These are phyloP conservation scores for Bryoerythrophyllum caledonicum DNA, from an alignment of 225 moss, liverwort and hornwort species.

Conservation along the genomic window DNA sequence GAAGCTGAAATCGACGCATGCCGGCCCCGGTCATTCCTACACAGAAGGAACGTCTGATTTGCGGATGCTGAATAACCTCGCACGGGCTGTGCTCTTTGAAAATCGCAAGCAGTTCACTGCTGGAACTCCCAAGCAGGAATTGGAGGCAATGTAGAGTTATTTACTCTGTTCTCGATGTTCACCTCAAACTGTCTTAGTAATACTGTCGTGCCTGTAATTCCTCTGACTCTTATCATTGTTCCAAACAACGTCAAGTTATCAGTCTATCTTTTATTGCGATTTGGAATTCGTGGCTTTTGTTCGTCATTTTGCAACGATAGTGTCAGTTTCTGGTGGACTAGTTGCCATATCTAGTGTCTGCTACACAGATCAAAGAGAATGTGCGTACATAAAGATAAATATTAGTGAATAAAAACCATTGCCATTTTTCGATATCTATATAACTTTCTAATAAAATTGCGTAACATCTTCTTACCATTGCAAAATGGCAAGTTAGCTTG, in stretches of 20 bases:
- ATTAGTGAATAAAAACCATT: not conserved
- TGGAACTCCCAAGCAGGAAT: conserved; percentile 60
- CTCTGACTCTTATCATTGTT: not conserved
- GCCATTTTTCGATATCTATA: not conserved
- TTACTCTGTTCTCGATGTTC: not conserved
- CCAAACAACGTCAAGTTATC: not conserved
- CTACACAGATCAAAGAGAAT: not conserved
- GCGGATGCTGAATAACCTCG: conserved; percentile 80
- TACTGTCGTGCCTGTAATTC: conserved; percentile 8
- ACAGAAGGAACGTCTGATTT: conserved; percentile 80
- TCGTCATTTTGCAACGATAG: not conserved
- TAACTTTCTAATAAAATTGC: too few species aligned
- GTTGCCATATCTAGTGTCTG: not conserved
- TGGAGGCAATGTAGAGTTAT: conserved; percentile 56
- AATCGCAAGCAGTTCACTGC: conserved; percentile 63
- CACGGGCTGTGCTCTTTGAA: conserved; percentile 68
- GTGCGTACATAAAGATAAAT: not conserved
- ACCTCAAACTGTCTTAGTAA: not conserved
- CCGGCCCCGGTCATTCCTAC: conserved; percentile 89
- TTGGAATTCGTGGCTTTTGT: conserved; percentile 13
- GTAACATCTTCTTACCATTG: too few species aligned
- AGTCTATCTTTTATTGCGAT: not conserved
- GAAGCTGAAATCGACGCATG: conserved; percentile 76
- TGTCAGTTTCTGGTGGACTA: not conserved
- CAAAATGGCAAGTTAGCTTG: too few species aligned